Conservation (phyloP, 2,329 filamentous ascomycete genomes). For the Aspergillus quadricinctus region DNA sequence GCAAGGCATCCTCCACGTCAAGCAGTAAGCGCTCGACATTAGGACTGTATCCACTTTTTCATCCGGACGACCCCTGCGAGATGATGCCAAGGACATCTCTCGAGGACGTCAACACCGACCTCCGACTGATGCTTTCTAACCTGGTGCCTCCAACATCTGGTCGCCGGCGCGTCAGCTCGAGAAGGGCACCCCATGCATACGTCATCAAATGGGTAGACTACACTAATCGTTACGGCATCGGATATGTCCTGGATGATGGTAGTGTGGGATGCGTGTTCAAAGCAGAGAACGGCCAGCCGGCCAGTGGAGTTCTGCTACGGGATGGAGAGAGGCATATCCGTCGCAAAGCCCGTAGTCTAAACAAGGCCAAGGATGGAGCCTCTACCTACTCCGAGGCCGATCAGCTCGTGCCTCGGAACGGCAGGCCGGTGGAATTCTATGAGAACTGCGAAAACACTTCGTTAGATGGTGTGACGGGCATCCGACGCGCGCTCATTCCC, state of each 20-base stretch:
- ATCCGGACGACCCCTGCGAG: conserved; percentile 34
- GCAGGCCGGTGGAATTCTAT: conserved; percentile 45
- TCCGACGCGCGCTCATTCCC: conserved; percentile 38
- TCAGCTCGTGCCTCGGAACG: conserved; percentile 42
- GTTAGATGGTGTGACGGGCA: conserved; percentile 29
- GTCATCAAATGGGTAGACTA: conserved; percentile 53
- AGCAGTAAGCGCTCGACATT: conserved; percentile 31
- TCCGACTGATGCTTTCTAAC: conserved; percentile 37
- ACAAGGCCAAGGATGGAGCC: conserved; percentile 22
- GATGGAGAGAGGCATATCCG: conserved; percentile 45
- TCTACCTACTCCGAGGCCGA: conserved; percentile 38
- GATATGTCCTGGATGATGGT: conserved; percentile 49
- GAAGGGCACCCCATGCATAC: conserved; percentile 38
- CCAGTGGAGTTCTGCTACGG: conserved; percentile 44
- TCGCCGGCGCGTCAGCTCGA: conserved; percentile 26
- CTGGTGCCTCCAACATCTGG: conserved; percentile 29
- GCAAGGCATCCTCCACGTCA: conserved; percentile 21
- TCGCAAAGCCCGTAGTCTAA: conserved; percentile 39
- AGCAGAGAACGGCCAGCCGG: conserved; percentile 40
- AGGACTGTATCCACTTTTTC: conserved; percentile 35
- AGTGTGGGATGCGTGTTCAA: conserved; percentile 49
- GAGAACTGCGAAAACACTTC: conserved; percentile 39
- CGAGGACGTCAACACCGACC: conserved; percentile 35
- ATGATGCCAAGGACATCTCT: conserved; percentile 36
- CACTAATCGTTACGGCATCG: conserved; percentile 49